Percentiles rank a stretch among this genome's conserved stretches.
phyloP scores from a whole-genome alignment of 345 rosid species.

The Reutealis trisperma region DNA sequence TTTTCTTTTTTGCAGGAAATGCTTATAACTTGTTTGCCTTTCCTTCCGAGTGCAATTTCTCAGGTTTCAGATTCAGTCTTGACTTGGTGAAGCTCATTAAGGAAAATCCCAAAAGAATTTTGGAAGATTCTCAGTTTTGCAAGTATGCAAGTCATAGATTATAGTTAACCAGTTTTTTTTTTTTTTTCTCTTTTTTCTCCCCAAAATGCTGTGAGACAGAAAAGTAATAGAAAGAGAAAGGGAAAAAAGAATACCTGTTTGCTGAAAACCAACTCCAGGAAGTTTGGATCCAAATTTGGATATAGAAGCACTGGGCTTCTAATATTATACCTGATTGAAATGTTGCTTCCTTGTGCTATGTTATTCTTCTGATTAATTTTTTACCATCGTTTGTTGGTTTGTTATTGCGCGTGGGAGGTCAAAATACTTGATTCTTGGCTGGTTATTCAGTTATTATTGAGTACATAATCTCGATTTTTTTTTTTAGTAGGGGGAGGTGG shows the following conservation, averaged over 20 bases:
- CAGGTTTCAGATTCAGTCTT: slow-evolving; percentile 76
- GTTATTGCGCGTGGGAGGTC: background rate
- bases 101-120: slow-evolving; percentile 51
- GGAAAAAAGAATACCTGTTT: too few relatives aligned
- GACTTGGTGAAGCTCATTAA: slow-evolving; percentile 71
- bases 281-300: background rate
- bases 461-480: slow-evolving; percentile 1
- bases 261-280: too few relatives aligned
- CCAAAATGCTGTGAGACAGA: too few relatives aligned
- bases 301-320: background rate
- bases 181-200: too few relatives aligned
- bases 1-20: slow-evolving; percentile 54
- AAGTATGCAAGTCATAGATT: slow-evolving; percentile 42
- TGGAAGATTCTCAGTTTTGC: slow-evolving; percentile 54
- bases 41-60: slow-evolving; percentile 97
- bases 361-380: background rate
- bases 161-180: too few relatives aligned
- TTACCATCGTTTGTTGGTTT: background rate
- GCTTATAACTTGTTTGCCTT: slow-evolving; percentile 77
- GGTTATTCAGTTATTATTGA: background rate
- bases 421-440: background rate
- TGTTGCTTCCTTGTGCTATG: background rate
- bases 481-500: slow-evolving; percentile 60
- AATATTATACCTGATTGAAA: background rate
- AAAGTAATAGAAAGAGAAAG: too few relatives aligned